phyloP scores from a whole-genome alignment of 1,284 basidiomycete species.

The Cutaneotrichosporon curvatum region DNA sequence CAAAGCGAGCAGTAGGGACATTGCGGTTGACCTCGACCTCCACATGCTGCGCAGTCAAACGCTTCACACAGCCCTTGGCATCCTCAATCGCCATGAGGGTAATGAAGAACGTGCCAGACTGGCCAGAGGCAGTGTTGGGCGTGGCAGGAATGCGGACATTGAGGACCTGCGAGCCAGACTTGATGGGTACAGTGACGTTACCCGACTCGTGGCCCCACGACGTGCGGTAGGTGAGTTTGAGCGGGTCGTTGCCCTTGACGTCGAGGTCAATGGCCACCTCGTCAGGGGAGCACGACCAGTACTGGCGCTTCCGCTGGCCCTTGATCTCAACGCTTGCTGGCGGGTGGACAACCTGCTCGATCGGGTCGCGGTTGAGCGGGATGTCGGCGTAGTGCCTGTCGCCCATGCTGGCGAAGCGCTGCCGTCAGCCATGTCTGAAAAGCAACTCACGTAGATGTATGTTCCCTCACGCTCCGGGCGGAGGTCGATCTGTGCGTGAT shows the following conservation, averaged over 20 bases:
- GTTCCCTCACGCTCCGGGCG: slow-evolving; percentile 76
- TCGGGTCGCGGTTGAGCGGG: slow-evolving; percentile 61
- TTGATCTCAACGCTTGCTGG: slow-evolving; percentile 70
- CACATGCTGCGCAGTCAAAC: slow-evolving; percentile 68
- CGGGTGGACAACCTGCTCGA: slow-evolving; percentile 81
- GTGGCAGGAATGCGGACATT: slow-evolving; percentile 30
- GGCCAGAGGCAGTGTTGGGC: slow-evolving; percentile 22
- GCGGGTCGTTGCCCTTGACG: slow-evolving; percentile 78
- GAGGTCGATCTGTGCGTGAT: slow-evolving; percentile 75
- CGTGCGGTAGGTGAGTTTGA: slow-evolving; percentile 72
- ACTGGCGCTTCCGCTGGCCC: slow-evolving; percentile 46
- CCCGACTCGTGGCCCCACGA: slow-evolving; percentile 51
- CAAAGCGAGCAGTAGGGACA: slow-evolving; percentile 80
- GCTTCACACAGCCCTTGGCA: slow-evolving; percentile 74
- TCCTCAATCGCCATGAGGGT: slow-evolving; percentile 67
- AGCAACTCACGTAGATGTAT: slow-evolving; percentile 59
- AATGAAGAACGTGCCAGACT: slow-evolving; percentile 32
- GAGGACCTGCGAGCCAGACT: slow-evolving; percentile 47
- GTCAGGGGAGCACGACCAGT: slow-evolving; percentile 59
- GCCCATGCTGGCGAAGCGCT: slow-evolving; percentile 61
- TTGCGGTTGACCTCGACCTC: slow-evolving; percentile 82
- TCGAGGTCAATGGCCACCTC: slow-evolving; percentile 68
- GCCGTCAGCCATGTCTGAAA: neutral
- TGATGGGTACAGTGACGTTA: slow-evolving; percentile 60
- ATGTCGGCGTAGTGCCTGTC: slow-evolving; percentile 77